These are phyloP conservation scores for Beauveria brongniartii DNA, from an alignment of 2,329 filamentous ascomycete species.

Conservation along the genomic window DNA sequence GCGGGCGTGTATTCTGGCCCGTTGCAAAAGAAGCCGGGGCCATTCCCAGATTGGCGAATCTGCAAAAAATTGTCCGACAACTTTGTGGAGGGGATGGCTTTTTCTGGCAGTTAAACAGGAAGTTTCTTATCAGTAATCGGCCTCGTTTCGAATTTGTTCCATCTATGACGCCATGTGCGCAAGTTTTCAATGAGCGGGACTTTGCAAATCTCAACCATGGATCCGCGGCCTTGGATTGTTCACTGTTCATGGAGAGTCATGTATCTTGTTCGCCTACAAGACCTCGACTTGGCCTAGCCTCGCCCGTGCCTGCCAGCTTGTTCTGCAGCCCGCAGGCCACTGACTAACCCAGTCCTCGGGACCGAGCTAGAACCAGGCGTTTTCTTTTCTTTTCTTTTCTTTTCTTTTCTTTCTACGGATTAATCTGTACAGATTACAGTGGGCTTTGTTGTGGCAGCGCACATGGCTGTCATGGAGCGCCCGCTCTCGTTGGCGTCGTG, in stretches of 20 bases:
- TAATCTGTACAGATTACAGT: background rate
- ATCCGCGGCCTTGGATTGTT: background rate
- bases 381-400: background rate
- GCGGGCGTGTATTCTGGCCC: background rate
- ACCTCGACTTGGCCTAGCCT: slow-evolving; percentile 6
- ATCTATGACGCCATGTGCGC: background rate
- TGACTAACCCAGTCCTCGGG: background rate
- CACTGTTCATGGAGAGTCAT: background rate
- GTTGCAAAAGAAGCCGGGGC: background rate
- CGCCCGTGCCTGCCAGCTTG: background rate
- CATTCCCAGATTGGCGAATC: slow-evolving; percentile 1
- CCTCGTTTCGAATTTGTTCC: background rate
- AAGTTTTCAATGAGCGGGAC: background rate
- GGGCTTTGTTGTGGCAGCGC: background rate
- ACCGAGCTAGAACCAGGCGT: background rate
- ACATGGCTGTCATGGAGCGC: background rate
- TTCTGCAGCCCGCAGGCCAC: background rate
- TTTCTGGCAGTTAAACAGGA: too few species aligned
- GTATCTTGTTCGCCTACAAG: background rate
- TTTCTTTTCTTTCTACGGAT: too few species aligned
- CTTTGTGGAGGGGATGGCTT: background rate
- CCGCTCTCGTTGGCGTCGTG: background rate
- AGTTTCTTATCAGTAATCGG: too few species aligned
- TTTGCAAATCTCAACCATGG: background rate
- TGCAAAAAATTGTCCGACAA: slow-evolving; percentile 3